phyloP scores from a whole-genome alignment of 768 basidiomycete genomes.

The Dioszegia crocea region DNA sequence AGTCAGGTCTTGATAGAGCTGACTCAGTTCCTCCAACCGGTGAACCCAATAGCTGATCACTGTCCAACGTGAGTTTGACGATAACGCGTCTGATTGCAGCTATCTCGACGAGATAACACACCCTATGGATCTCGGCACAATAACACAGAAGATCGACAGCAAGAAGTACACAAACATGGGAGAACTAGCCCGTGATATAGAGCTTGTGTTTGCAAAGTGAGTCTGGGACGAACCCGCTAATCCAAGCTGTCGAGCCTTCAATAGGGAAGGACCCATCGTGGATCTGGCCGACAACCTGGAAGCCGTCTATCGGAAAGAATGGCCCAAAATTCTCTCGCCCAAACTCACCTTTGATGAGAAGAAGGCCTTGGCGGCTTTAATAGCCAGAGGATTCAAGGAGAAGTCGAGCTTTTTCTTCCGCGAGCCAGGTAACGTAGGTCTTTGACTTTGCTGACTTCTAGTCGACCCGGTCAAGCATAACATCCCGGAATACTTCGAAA shows the following conservation, averaged over 20 bases:
- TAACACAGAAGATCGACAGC: constrained; percentile 63
- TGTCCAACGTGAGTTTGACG: constrained; percentile 74
- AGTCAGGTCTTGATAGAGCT: constrained; percentile 10
- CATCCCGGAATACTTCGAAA: constrained; percentile 82
- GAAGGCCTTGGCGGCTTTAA: constrained; percentile 64
- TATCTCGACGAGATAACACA: constrained; percentile 86
- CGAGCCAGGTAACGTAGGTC: constrained; percentile 36
- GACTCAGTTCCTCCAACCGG: constrained; percentile 64
- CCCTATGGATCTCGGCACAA: constrained; percentile 92
- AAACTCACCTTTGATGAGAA: constrained; percentile 77
- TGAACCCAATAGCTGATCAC: constrained; percentile 75
- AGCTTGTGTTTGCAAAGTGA: constrained; percentile 73
- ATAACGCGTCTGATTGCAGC: constrained; percentile 51
- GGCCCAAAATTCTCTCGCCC: constrained; percentile 68
- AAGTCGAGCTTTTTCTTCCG: constrained; percentile 55
- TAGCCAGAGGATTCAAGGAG: constrained; percentile 68
- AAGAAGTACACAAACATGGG: constrained; percentile 75
- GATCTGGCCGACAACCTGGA: constrained; percentile 69
- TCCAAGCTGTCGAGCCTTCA: constrained; percentile 74
- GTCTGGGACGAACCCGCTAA: constrained; percentile 13
- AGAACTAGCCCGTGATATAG: constrained; percentile 70
- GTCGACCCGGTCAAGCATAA: constrained; percentile 80
- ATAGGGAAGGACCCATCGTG: constrained; percentile 69
- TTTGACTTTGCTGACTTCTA: background rate
- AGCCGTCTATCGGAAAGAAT: constrained; percentile 73